Percentiles rank a stretch among this genome's conserved stretches.
phyloP scores from a whole-genome alignment of 257 asterid genomes.

The Nicotiana attenuata region DNA sequence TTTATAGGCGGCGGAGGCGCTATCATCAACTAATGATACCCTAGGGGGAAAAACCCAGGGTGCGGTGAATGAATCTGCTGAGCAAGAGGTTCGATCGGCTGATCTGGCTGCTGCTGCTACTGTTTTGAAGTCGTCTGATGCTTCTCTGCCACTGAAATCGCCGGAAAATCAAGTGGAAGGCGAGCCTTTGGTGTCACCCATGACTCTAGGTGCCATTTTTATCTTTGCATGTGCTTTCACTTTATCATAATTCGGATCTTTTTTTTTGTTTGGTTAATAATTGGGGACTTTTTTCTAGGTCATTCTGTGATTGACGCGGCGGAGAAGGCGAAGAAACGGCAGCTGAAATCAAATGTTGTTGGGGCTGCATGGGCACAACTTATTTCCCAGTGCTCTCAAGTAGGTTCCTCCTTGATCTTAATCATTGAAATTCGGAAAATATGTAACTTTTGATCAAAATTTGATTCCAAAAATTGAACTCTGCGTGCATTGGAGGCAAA shows the following conservation, averaged over 20 bases:
- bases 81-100: constrained; percentile 55
- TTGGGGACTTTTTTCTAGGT: constrained; percentile 20
- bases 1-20: constrained; percentile 69
- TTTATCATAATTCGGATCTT: constrained; percentile 14
- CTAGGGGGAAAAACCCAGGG: constrained; percentile 28
- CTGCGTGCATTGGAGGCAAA: background rate
- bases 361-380: constrained; percentile 89
- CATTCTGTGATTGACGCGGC: constrained; percentile 32
- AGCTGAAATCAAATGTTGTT: constrained; percentile 36
- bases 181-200: constrained; percentile 25
- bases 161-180: constrained; percentile 41
- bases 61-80: constrained; percentile 32
- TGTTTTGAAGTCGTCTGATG: constrained; percentile 35
- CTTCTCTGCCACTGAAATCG: constrained; percentile 35
- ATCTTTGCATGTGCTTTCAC: constrained; percentile 23
- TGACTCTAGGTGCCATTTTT: constrained; percentile 23
- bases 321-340: constrained; percentile 55
- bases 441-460: background rate
- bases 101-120: constrained; percentile 47
- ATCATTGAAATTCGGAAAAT: background rate
- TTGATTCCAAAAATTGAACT: background rate
- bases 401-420: constrained; percentile 15
- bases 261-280: constrained; percentile 10
- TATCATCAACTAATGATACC: constrained; percentile 55
- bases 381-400: constrained; percentile 71